A percentile compares a stretch with the other conserved stretches of the same genome.
Evolutionary conservation across 441 rosid species (phyloP).

Genomic region (Syzygium syzygioides): DNA sequence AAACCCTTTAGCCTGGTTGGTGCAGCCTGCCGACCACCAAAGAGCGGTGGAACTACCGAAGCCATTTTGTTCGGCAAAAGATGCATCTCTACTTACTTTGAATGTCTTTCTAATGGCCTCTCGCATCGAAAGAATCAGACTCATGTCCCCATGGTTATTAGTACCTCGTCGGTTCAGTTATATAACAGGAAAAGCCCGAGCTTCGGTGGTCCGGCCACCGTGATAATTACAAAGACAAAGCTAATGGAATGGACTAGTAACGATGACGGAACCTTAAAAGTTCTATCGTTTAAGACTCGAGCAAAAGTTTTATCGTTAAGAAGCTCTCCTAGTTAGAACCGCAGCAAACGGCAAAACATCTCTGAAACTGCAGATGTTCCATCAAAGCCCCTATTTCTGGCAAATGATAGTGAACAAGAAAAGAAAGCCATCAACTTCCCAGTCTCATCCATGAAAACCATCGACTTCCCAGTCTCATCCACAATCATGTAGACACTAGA

Average conservation of each 20-base stretch:
- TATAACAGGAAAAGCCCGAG: neutral
- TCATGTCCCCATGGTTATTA: neutral
- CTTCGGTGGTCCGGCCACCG: neutral
- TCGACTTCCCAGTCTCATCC: neutral
- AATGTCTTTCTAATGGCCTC: neutral
- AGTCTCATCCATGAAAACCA: neutral
- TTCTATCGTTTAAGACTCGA: neutral
- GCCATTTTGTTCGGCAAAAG: neutral
- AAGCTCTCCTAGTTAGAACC: neutral
- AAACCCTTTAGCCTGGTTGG: neutral
- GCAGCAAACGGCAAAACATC: neutral
- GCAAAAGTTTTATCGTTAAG: neutral
- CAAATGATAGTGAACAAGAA: neutral
- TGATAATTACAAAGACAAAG: neutral
- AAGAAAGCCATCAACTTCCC: neutral
- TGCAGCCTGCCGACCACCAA: neutral
- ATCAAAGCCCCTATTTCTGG: neutral
- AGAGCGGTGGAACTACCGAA: neutral
- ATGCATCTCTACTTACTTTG: neutral
- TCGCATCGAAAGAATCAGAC: neutral
- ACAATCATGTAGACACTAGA: neutral
- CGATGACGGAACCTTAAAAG: neutral
- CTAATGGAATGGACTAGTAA: neutral
- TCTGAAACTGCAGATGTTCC: neutral
- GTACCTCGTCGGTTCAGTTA: neutral